Percentiles rank a stretch among this genome's conserved stretches.
Conservation (phyloP, 352 stramenopile species). For the Phytophthora chlamydospora region DNA sequence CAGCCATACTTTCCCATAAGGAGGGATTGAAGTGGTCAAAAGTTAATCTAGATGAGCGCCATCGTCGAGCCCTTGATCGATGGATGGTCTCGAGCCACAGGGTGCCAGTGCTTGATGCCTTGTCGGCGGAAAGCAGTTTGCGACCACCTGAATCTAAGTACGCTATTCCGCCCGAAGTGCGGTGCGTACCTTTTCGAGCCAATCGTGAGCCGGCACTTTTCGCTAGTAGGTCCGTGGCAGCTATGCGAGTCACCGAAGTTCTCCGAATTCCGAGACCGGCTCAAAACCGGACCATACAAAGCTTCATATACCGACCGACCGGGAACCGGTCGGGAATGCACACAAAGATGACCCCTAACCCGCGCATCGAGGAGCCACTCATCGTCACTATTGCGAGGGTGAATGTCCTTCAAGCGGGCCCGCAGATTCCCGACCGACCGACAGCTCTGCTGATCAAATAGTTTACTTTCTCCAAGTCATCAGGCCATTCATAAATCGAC, state of each 20-base stretch:
- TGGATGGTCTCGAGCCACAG: too few species aligned
- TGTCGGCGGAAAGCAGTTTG: too few species aligned
- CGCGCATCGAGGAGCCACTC: neutral
- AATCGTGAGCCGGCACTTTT: too few species aligned
- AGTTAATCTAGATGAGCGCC: too few species aligned
- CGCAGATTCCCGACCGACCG: slow-evolving; percentile 36
- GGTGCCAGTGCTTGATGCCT: too few species aligned
- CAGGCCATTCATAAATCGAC: slow-evolving; percentile 22
- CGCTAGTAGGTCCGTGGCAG: neutral
- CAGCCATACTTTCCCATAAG: too few species aligned
- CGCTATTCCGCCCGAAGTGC: neutral
- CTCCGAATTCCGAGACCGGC: slow-evolving; percentile 26
- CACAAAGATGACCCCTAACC: slow-evolving; percentile 34
- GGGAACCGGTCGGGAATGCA: slow-evolving; percentile 12
- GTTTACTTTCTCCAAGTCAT: slow-evolving; percentile 33
- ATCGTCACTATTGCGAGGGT: slow-evolving; percentile 25
- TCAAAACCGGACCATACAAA: slow-evolving; percentile 39
- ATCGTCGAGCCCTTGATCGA: too few species aligned
- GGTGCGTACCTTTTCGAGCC: neutral
- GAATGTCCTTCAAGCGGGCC: slow-evolving; percentile 26
- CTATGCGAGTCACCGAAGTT: slow-evolving; percentile 13
- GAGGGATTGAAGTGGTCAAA: too few species aligned
- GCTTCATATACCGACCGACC: slow-evolving; percentile 53
- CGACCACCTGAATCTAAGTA: too few species aligned
- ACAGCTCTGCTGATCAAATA: slow-evolving; percentile 2